Evolutionary conservation across 192 early-diverging fungal species (phyloP).

Genomic region (Rhizoclosmatium sp.): DNA sequence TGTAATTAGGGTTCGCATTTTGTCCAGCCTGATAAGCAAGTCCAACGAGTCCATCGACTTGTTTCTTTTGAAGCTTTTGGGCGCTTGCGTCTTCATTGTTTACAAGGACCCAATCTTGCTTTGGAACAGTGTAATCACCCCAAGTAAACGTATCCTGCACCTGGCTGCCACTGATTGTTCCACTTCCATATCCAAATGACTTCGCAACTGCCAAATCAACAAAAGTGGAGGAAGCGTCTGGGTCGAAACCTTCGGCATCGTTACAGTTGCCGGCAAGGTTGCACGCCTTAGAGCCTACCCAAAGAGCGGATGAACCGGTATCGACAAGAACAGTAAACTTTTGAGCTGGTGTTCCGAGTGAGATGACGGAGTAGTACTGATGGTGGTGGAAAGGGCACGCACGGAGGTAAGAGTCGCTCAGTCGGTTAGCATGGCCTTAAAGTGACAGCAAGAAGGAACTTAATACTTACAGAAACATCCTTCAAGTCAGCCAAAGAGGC

Average conservation of each 20-base stretch:
- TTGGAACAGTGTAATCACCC: neutral
- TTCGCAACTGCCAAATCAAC: neutral
- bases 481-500: too few species aligned
- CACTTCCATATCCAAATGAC: neutral
- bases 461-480: too few species aligned
- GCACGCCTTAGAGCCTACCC: neutral
- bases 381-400: too few species aligned
- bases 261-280: neutral
- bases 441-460: too few species aligned
- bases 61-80: neutral
- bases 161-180: neutral
- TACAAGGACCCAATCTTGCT: conserved; percentile 12
- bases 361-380: neutral
- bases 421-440: too few species aligned
- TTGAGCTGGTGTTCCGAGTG: conserved; percentile 30
- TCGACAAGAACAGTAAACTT: conserved; percentile 11
- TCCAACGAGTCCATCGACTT: conserved; percentile 12
- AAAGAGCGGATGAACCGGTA: neutral
- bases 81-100: neutral
- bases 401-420: too few species aligned
- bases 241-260: neutral
- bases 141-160: conserved; percentile 12
- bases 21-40: neutral
- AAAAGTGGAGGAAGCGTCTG: conserved; percentile 3
- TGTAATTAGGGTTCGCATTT: neutral